Conservation (phyloP, 108 stramenopile species). For the Aurantiochytrium sp. region DNA sequence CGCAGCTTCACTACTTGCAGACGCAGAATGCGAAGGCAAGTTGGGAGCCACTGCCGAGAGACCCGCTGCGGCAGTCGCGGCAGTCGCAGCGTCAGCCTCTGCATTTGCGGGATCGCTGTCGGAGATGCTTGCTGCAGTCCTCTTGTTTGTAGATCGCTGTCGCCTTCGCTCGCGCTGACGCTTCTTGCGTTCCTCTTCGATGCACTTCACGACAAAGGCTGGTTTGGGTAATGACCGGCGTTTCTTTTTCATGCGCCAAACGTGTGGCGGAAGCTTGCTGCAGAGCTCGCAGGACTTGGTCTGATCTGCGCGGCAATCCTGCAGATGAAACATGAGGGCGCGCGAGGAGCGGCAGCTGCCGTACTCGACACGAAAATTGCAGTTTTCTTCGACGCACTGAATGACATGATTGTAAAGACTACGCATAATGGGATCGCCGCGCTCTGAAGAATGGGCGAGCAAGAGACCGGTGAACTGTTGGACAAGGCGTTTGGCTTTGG, state of each 20-base stretch:
- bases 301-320: neutral
- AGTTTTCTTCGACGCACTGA: neutral
- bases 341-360: neutral
- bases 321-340: neutral
- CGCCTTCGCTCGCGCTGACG: neutral
- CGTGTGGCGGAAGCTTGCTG: conserved; percentile 1
- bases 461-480: neutral
- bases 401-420: neutral
- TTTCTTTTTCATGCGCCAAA: conserved; percentile 7
- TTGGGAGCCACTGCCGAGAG: no score
- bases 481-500: neutral
- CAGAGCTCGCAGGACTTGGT: neutral
- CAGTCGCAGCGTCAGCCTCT: neutral
- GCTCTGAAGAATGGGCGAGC: neutral
- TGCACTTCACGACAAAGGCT: neutral
- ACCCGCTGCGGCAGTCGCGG: no score
- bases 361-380: neutral
- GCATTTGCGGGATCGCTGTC: neutral
- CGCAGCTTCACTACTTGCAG: no score
- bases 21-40: no score
- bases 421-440: neutral
- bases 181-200: neutral
- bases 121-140: neutral
- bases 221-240: neutral
- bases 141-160: neutral